Percentiles rank a stretch among this genome's conserved stretches.
Conservation (phyloP, 441 rosid genomes). For the Croton setiger region DNA sequence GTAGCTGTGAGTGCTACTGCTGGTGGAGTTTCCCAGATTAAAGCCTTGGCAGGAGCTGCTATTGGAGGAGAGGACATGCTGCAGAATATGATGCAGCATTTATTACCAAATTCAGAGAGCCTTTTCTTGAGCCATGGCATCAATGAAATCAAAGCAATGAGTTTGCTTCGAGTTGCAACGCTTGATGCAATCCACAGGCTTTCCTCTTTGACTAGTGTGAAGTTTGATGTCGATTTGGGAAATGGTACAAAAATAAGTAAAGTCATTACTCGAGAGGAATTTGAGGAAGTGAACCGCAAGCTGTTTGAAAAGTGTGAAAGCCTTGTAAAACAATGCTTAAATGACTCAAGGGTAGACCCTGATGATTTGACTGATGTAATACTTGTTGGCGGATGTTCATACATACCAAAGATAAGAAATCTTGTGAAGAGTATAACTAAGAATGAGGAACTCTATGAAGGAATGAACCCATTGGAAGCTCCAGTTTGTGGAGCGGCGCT, state of each 20-base stretch:
- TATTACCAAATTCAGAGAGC: constrained; percentile 46
- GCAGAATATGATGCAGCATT: constrained; percentile 59
- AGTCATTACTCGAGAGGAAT: constrained; percentile 49
- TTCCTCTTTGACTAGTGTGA: constrained; percentile 41
- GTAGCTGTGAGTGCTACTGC: constrained; percentile 80
- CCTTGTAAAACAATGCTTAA: constrained; percentile 59
- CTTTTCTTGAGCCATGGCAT: constrained; percentile 39
- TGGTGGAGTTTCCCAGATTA: constrained; percentile 89
- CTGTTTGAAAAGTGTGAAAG: constrained; percentile 56
- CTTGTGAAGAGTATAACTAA: constrained; percentile 43
- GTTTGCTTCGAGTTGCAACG: constrained; percentile 63
- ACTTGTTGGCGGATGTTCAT: constrained; percentile 83
- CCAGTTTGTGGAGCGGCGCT: constrained; percentile 84
- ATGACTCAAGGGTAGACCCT: constrained; percentile 50
- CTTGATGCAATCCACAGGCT: constrained; percentile 75
- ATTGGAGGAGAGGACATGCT: constrained; percentile 85
- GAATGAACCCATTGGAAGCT: constrained; percentile 62
- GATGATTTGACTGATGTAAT: constrained; percentile 65
- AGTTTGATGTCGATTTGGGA: constrained; percentile 65
- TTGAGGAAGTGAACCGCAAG: constrained; percentile 61
- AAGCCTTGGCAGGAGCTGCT: constrained; percentile 63
- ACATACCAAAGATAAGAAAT: constrained; percentile 50
- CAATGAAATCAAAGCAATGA: constrained; percentile 43
- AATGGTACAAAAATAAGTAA: constrained; percentile 47
- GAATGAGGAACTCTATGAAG: constrained; percentile 52